Conservation (phyloP, 441 rosid genomes). For the Eutrema salsugineum region DNA sequence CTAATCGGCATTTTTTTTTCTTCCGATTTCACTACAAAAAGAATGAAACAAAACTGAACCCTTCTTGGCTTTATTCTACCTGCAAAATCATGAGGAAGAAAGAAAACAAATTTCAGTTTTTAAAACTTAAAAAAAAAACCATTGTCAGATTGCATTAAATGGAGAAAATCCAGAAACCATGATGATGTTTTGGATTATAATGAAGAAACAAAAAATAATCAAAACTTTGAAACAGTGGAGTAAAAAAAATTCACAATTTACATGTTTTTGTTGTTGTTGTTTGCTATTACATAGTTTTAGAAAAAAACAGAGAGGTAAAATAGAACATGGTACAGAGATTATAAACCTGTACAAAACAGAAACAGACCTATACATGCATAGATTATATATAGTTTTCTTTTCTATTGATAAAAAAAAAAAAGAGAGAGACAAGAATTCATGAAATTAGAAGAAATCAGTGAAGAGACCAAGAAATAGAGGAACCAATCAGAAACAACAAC, state of each 20-base stretch:
- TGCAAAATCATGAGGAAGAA: slow-evolving; percentile 22
- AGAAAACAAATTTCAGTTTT: background rate
- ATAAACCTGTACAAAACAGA: background rate
- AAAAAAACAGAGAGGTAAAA: background rate
- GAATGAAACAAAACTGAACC: slow-evolving; percentile 36
- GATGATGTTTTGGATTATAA: background rate
- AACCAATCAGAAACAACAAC: slow-evolving; percentile 15
- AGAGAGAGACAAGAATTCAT: slow-evolving; percentile 30
- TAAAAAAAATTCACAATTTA: background rate
- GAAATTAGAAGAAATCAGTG: slow-evolving; percentile 32
- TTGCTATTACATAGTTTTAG: background rate
- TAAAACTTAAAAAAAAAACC: slow-evolving; percentile 20
- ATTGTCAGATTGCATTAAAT: slow-evolving; percentile 47
- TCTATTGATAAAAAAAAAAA: background rate
- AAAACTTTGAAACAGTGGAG: slow-evolving; percentile 21
- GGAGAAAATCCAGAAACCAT: slow-evolving; percentile 28
- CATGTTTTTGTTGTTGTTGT: background rate
- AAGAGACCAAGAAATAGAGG: slow-evolving; percentile 9
- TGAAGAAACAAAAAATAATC: background rate
- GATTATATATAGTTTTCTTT: background rate
- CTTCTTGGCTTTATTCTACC: slow-evolving; percentile 34
- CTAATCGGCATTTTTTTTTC: slow-evolving; percentile 64
- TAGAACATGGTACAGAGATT: background rate
- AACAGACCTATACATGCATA: background rate
- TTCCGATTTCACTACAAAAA: slow-evolving; percentile 38